Conservation (phyloP, 768 basidiomycete species). For the Clavaria fumosa region DNA sequence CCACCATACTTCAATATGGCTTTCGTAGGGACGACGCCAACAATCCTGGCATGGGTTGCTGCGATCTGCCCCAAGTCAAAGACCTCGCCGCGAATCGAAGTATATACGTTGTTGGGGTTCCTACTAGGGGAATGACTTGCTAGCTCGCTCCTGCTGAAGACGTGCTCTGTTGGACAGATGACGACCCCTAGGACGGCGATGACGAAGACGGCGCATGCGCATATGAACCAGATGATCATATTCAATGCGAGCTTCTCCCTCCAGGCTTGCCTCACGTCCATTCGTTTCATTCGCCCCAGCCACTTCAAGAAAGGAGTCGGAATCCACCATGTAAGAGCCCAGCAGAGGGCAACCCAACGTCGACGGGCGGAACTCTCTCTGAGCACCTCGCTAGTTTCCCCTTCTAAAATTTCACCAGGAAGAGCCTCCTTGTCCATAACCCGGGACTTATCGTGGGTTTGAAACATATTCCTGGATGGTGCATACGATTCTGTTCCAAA, state of each 20-base stretch:
- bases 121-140: slow-evolving; percentile 46
- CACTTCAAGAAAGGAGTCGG: slow-evolving; percentile 55
- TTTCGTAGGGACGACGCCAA: slow-evolving; percentile 63
- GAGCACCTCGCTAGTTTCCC: slow-evolving; percentile 77
- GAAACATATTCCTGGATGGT: slow-evolving; percentile 93
- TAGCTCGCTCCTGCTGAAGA: slow-evolving; percentile 71
- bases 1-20: slow-evolving; percentile 77
- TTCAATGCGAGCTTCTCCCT: slow-evolving; percentile 93
- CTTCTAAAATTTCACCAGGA: slow-evolving; percentile 73
- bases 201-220: slow-evolving; percentile 80
- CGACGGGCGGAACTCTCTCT: slow-evolving; percentile 70
- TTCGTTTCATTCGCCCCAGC: slow-evolving; percentile 84
- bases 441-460: slow-evolving; percentile 59
- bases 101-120: slow-evolving; percentile 62
- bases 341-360: slow-evolving; percentile 78
- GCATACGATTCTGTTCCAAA: slow-evolving; percentile 90
- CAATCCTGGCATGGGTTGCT: slow-evolving; percentile 45
- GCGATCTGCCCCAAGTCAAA: slow-evolving; percentile 71
- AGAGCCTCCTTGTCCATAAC: slow-evolving; percentile 69
- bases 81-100: slow-evolving; percentile 83
- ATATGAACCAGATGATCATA: slow-evolving; percentile 90
- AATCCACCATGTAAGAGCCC: slow-evolving; percentile 86
- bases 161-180: slow-evolving; percentile 91
- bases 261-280: slow-evolving; percentile 93
- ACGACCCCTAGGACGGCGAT: slow-evolving; percentile 75